Evolutionary conservation across 768 basidiomycete species (phyloP), one percentile per base, ranked within the genome.

Genomic region (Psilocybe sp.): DNA sequence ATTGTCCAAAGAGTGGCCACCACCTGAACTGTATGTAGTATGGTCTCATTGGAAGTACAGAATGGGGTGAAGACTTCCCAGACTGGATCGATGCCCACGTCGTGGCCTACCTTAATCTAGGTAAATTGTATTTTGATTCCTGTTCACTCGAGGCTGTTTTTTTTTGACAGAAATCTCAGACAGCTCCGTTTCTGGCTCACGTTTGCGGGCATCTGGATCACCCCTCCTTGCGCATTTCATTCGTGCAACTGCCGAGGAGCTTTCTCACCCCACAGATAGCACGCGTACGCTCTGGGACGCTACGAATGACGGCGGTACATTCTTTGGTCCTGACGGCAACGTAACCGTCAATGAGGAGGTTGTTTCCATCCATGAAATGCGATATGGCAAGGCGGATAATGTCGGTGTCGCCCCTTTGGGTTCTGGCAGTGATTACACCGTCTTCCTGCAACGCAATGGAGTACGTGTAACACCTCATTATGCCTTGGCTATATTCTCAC

Each of bases 11-110:
- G 4, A 7, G 7, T 5, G 15, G 16, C 16, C 36, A 40, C 46
- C 18, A 18, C 43, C 20, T 31, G 32, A 31, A 28, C 18, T 3
- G 4, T 40, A 19, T 28, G 2, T 36, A 77, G 73, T 75, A 74
- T 41, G 89, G 87, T 23, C 75, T 92, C 35, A 65, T 89, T 34
- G 94, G 95, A 28, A 88, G 84, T 58, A 94, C 91, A 2, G 95
- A 97, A 68, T 95, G 87, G 80, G 92, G 86, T 2, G 95, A 97
- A 63, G 95, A 98, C 62, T 98, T 96, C 60, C 62, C 80, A 1
- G 76, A 81, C n/a, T 95, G 87, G 82, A 80, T 98, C 34, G 73
- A 79, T 46, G 70, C 83, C 33, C 79, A 94, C 52, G 88, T 85
- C 34, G 92, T 92, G 15, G 81, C 89, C 9, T 98, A 98, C 64